Base-by-base conservation (phyloP, 139 green algal species). In the Asterochloris sp. region DNA sequence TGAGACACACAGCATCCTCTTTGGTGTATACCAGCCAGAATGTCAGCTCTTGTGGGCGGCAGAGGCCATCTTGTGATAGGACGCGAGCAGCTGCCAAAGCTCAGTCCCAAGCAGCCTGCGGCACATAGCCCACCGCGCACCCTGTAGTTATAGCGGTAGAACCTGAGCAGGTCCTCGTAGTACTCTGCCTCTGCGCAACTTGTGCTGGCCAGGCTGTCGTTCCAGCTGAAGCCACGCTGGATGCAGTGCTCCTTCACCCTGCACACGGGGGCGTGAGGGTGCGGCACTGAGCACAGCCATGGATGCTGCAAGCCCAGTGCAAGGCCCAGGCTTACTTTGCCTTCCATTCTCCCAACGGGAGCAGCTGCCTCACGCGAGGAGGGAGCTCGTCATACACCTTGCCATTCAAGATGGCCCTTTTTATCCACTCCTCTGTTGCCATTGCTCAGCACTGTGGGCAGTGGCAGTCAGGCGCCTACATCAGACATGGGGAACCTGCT, bases 181-280 rank as follows among this genome's bases (percentile, higher is more conserved):
- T 98, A 98, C 12, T 98, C 95, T 47, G 90, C 78, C 86, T 98
- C 93, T 23, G 73, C 47, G 79, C 91, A 92, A 10, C 90, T 91
- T 0, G 87, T 89, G 38, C 73, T 88, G 0, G 94, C 95, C 60
- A 91, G 69, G 62, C 86, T 92, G 12, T 84, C 85, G 1, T 63
- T 82, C 95, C 95, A 98, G 11, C 80, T 54, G 28, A 91, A 85
- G 12, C 95, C 93, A 12, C 88, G 81, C 76, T 94, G 85, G 63
- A 98, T 95, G 88, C 93, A 98, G 62, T 94, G 86, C 47, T 94
- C 89, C 47, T 95, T 95, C 8, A 98, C 92, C 74, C 94, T 98
- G 88, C 68, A 64, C 29, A 62, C 23, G 23, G 66, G 27, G 0
- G 14, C 12, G 47, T 23, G 23, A 64, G 13, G 28, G 64, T 26